Evolutionary conservation across 495 filamentous ascomycete genomes (phyloP), one percentile per base, ranked within the genome.

Genomic region (Gamarada debralockiae): DNA sequence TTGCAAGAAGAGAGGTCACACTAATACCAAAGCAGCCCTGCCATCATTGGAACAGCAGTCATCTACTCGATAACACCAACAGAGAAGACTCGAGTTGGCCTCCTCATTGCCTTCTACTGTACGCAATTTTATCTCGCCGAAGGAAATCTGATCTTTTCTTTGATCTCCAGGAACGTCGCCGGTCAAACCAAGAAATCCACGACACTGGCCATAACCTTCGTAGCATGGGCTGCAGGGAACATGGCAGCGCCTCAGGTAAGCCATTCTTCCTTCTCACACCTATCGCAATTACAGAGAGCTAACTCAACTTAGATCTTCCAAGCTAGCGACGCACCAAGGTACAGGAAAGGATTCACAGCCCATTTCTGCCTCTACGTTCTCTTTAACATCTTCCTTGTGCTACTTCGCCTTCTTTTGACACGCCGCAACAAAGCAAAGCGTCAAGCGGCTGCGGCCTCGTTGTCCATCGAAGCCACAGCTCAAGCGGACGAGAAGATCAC

Each of bases 311-410:
- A 58, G 50, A 54, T 54, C 0, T 59, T 59, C 22, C 56, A 55
- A 47, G 17, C 22, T 2, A 14, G 8, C 4, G 56, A 59, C 21
- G 43, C 75, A 0, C 83, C 83, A 9, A 70, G 74, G 27, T 89
- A 88, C 57, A 73, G 83, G 23, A 80, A 82, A 4, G 85, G 80
- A 18, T 82, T 84, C 53, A 81, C 85, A 38, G 79, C 78, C 2
- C 81, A 88, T 56, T 78, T 87, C 39, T 76, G 78, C 20, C 84
- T 83, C 61, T 79, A 75, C 68, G 71, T 67, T n/a, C 68, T 84
- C 4, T 79, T 76, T 40, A 58, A 86, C 8, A 40, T 77, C 10
- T 72, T 81, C 41, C 57, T 86, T 36, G 52, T 72, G 0, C 82
- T 84, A 61, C 81, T 86, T 27, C 80, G 78, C 56, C 69, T 73